Base-by-base conservation (phyloP, 2,329 filamentous ascomycete genomes). In the Cladosporium velox region DNA sequence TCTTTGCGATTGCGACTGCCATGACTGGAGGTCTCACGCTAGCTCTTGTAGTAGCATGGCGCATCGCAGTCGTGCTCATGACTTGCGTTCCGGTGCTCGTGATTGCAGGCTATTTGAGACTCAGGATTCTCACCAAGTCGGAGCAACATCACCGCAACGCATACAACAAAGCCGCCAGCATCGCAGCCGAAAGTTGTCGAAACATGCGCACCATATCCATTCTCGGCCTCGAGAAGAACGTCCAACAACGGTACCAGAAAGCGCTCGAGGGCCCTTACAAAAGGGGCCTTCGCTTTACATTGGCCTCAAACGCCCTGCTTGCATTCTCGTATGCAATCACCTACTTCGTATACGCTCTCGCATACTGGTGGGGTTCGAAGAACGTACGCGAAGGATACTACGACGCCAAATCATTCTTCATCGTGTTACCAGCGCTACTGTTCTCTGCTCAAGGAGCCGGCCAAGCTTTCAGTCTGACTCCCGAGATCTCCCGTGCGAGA, bases 151-250 rank as follows among this genome's bases (percentile, higher is more conserved):
- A 90, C 69, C 85, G 88, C 49, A 85, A 84, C 28, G 88, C 89
- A 2, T 91, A 89, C 70, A 83, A 85, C 7, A 83, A 84, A 52
- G 87, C 89, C 1, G 85, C 88, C 18, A 83, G 85, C 5, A 84
- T 91, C 61, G 88, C 88, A 1, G 86, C 88, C 6, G 89, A 92
- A 70, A 88, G 88, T 0, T 87, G 89, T 59, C 84, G 86, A 62
- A 86, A 85, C 1, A 88, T 90, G 76, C 86, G 88, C 70, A 91
- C 89, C 32, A 83, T 83, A 15, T 78, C 80, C 3, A 76, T 79
- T 1, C 77, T 82, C 12, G 79, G 79, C 7, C 72, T 80, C 7
- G 80, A 82, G 67, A 70, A 74, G 7, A 74, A 78, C 49, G 75
- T 81, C 18, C 70, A 81, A 21, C 67, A 73, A 15, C 66, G 74